Evolutionary conservation across 2,329 filamentous ascomycete genomes (phyloP), one percentile per base, ranked within the genome.

Genomic region (Escovopsis sp.): DNA sequence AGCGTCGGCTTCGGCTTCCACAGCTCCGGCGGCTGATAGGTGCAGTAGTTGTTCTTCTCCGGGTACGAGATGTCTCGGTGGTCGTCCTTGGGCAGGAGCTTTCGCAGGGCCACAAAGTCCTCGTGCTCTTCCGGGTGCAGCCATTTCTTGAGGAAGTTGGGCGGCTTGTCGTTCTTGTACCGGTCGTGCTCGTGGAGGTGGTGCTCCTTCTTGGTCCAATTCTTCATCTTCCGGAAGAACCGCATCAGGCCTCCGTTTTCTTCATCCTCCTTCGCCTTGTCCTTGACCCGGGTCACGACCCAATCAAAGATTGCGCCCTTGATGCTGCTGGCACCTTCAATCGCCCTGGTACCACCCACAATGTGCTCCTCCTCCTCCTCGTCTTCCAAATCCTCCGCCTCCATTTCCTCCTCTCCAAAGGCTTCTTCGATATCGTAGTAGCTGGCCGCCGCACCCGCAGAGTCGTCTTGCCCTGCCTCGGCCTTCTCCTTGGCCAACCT

Each of bases 51-150:
- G 34, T 76, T 66, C 0, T 66, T 62, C 0, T 71, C 51, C 1
- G 67, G 50, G 36, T 74, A 68, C 8, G 68, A 59, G 1, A 60
- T 46, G 18, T 61, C 53, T 3, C 52, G 45, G 4, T 61, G 44
- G 5, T 60, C 54, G 25, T 70, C 60, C 17, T 66, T 61, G 0
- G 83, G 80, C 0, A 90, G 73, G 7, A 86, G 61, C 28, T 70
- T 68, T 23, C 81, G 77, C 47, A 92, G 65, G 3, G 73, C 65
- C 14, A 68, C 59, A 52, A 90, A 92, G 57, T 84, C 74, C 43
- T 72, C 66, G 53, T 85, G 82, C 37, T 75, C 65, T 59, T 88
- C 81, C 0, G 86, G 86, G 46, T 81, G 79, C 39, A 93, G 59
- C 62, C 81, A 93, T 43, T 73, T 74, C 27, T 64, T 55, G 30